Conservation (phyloP, 805 yeast species). For the Zygoascus bituminiphila region DNA sequence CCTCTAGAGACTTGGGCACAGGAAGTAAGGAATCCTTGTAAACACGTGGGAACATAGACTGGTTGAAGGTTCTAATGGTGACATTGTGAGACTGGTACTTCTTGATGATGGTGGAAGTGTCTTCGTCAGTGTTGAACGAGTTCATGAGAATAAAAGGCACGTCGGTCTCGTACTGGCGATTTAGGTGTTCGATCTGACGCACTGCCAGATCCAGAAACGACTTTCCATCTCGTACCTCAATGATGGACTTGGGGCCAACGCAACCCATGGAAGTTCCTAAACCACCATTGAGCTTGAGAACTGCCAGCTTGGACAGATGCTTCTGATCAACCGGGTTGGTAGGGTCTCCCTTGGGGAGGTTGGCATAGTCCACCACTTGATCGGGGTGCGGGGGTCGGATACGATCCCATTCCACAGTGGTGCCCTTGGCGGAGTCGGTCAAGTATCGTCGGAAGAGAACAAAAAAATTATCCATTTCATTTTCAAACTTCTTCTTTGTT, state of each 20-base stretch:
- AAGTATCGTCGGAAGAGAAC: conserved; percentile 88
- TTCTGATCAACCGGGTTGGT: conserved; percentile 28
- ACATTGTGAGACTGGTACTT: conserved; percentile 96
- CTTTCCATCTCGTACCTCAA: conserved; percentile 98
- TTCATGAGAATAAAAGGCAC: conserved; percentile 97
- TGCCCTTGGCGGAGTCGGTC: conserved; percentile 79
- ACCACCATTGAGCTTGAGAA: conserved; percentile 94
- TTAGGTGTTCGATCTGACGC: conserved; percentile 92
- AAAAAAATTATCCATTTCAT: conserved; percentile 91
- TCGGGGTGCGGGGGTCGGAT: conserved; percentile 83
- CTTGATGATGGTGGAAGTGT: conserved; percentile 89
- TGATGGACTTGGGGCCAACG: conserved; percentile 94
- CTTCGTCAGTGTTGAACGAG: conserved; percentile 95
- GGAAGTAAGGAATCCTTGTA: conserved; percentile 93
- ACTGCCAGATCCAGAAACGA: conserved; percentile 92
- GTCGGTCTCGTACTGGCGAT: conserved; percentile 81
- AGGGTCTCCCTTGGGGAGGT: conserved; percentile 34
- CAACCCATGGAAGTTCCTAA: conserved; percentile 99
- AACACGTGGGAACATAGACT: conserved; percentile 95
- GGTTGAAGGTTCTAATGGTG: conserved; percentile 91
- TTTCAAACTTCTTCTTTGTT: conserved; percentile 53
- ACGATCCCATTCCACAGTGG: conserved; percentile 86
- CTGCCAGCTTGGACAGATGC: conserved; percentile 78
- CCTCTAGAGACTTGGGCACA: conserved; percentile 71
- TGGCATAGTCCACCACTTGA: conserved; percentile 76